Evolutionary conservation across 768 basidiomycete genomes (phyloP).

Genomic region (Podaxis mareebaensis): DNA sequence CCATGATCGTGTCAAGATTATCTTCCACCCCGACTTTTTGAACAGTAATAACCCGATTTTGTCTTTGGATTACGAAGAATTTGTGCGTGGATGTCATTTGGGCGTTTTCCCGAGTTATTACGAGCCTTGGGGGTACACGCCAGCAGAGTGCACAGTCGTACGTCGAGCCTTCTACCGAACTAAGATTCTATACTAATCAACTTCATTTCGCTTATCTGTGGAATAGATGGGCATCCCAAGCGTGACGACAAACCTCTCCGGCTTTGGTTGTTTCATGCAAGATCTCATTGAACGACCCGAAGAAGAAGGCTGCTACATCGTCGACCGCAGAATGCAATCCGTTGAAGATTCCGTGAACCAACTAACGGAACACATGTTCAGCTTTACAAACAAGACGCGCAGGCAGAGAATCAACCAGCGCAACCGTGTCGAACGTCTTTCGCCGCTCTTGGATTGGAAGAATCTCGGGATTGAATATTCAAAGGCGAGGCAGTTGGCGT

Average conservation of each 20-base stretch:
- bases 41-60: conserved; percentile 98
- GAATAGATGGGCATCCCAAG: conserved; percentile 94
- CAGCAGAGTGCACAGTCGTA: conserved; percentile 98
- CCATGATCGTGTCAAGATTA: conserved; percentile 92
- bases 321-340: conserved; percentile 87
- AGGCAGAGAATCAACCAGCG: conserved; percentile 98
- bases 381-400: conserved; percentile 81
- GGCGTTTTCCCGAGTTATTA: conserved; percentile 99
- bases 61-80: conserved; percentile 98
- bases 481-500: conserved; percentile 89
- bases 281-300: conserved; percentile 94
- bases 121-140: conserved; percentile 96
- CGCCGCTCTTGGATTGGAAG: conserved; percentile 97
- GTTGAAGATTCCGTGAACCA: conserved; percentile 91
- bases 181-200: not conserved
- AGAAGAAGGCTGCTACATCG: conserved; percentile 96
- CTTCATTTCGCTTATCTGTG: not conserved
- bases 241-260: conserved; percentile 96
- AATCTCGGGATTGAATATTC: conserved; percentile 96
- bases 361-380: conserved; percentile 74
- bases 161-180: conserved; percentile 28
- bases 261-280: conserved; percentile 98
- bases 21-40: conserved; percentile 98
- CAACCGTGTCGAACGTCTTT: conserved; percentile 93
- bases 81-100: conserved; percentile 95